Evolutionary conservation across 805 yeast genomes (phyloP).

Genomic region (Babjeviella inositovora): DNA sequence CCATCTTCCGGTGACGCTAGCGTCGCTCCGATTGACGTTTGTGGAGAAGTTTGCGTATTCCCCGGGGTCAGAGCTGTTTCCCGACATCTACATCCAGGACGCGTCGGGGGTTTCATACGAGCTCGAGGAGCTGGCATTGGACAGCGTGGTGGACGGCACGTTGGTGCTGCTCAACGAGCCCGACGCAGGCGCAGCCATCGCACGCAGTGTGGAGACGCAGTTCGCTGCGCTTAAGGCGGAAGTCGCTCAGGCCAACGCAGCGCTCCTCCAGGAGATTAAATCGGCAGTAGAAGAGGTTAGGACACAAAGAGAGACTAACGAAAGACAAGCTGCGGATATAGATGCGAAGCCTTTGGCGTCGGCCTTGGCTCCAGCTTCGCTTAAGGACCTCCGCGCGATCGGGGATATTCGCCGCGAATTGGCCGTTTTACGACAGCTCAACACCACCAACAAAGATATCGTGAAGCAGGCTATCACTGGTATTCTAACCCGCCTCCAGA

Average conservation of each 20-base stretch:
- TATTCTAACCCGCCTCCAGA: background rate
- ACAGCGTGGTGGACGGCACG: constrained; percentile 41
- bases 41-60: constrained; percentile 81
- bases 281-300: constrained; percentile 1
- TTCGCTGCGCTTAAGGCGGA: too few relatives aligned
- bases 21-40: constrained; percentile 51
- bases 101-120: constrained; percentile 56
- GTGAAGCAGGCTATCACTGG: background rate
- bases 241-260: too few relatives aligned
- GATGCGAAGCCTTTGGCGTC: background rate
- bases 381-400: constrained; percentile 14
- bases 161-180: constrained; percentile 43
- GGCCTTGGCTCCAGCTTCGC: constrained; percentile 1
- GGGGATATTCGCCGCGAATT: constrained; percentile 40
- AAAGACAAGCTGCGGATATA: too few relatives aligned
- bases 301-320: too few relatives aligned
- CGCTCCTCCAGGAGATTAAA: too few relatives aligned
- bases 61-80: constrained; percentile 57
- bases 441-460: constrained; percentile 19
- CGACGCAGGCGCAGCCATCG: too few relatives aligned
- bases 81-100: constrained; percentile 65
- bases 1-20: constrained; percentile 26
- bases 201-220: too few relatives aligned
- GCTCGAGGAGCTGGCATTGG: constrained; percentile 52
- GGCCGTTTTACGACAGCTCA: constrained; percentile 40